Conservation (phyloP, 2,329 filamentous ascomycete genomes). For the Fusarium marasasianum region DNA sequence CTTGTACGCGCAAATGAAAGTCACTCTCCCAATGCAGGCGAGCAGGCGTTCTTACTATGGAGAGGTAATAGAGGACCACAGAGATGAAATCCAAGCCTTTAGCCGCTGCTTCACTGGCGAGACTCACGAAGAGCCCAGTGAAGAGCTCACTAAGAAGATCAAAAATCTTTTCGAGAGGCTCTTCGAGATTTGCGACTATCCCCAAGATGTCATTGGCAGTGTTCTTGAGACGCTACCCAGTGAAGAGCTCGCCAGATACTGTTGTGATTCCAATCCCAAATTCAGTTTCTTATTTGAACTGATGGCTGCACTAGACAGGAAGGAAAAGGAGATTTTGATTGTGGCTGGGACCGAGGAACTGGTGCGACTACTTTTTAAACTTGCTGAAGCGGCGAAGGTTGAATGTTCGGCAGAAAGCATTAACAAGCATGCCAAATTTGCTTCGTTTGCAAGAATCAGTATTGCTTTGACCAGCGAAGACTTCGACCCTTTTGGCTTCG, state of each 20-base stretch:
- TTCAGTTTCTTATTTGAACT: constrained; percentile 68
- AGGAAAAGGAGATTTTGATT: constrained; percentile 61
- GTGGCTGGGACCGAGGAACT: constrained; percentile 61
- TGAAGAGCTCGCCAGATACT: constrained; percentile 60
- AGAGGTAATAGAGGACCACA: constrained; percentile 57
- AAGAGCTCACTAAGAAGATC: constrained; percentile 55
- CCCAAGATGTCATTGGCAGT: constrained; percentile 60
- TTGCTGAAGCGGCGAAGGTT: constrained; percentile 55
- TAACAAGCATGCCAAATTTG: constrained; percentile 42
- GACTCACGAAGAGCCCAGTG: constrained; percentile 51
- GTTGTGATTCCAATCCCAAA: constrained; percentile 66
- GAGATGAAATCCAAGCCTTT: constrained; percentile 57
- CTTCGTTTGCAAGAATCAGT: constrained; percentile 52
- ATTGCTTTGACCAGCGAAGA: constrained; percentile 54
- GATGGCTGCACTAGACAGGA: constrained; percentile 49
- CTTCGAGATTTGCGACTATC: constrained; percentile 66
- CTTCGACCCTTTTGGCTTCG: constrained; percentile 52
- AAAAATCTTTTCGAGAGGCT: constrained; percentile 62
- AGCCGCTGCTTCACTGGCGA: constrained; percentile 54
- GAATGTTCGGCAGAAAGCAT: constrained; percentile 49
- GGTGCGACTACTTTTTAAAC: constrained; percentile 61
- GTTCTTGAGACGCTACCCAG: constrained; percentile 50
- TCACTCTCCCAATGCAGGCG: constrained; percentile 67
- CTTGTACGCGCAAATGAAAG: constrained; percentile 52
- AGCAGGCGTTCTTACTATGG: constrained; percentile 63